phyloP scores from a whole-genome alignment of 352 stramenopile species.

The Globisporangium ultimum region DNA sequence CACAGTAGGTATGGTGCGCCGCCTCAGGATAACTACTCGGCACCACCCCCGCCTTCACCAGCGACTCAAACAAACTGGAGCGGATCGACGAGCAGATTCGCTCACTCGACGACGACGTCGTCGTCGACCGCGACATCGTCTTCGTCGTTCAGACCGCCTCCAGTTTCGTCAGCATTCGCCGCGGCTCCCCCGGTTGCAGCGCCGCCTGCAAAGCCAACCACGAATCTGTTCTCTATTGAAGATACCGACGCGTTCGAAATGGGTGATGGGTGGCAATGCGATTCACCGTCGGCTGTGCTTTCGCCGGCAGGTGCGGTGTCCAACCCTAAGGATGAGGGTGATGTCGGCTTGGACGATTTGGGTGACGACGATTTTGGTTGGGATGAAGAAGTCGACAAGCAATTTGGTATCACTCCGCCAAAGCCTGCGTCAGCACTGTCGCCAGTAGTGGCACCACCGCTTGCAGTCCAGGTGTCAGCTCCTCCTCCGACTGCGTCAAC shows the following conservation, averaged over 20 bases:
- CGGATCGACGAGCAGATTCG: constrained; percentile 12
- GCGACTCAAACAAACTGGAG: constrained; percentile 13
- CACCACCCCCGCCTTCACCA: constrained; percentile 5
- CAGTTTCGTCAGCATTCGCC: constrained; percentile 3
- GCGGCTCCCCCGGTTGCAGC: neutral
- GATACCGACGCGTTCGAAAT: constrained; percentile 53
- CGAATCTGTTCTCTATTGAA: constrained; percentile 75
- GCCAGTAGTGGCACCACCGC: constrained; percentile 6
- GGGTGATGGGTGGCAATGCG: constrained; percentile 69
- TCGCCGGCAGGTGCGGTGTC: constrained; percentile 57
- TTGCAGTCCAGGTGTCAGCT: constrained; percentile 1
- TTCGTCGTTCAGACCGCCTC: neutral
- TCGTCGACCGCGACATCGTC: neutral
- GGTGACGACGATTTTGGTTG: constrained; percentile 43
- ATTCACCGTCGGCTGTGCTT: constrained; percentile 69
- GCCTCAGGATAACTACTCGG: constrained; percentile 4
- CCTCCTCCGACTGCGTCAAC: too few species aligned
- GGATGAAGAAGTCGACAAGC: constrained; percentile 32
- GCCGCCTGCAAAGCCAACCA: constrained; percentile 19
- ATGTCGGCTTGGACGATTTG: neutral
- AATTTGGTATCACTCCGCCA: constrained; percentile 14
- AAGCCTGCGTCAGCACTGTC: constrained; percentile 9
- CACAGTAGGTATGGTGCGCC: constrained; percentile 12
- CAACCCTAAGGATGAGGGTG: constrained; percentile 24
- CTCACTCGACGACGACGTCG: neutral